These are phyloP conservation scores for Geotrichum macrosporum DNA, from an alignment of 1,139 yeast genomes.

Conservation along the genomic window DNA sequence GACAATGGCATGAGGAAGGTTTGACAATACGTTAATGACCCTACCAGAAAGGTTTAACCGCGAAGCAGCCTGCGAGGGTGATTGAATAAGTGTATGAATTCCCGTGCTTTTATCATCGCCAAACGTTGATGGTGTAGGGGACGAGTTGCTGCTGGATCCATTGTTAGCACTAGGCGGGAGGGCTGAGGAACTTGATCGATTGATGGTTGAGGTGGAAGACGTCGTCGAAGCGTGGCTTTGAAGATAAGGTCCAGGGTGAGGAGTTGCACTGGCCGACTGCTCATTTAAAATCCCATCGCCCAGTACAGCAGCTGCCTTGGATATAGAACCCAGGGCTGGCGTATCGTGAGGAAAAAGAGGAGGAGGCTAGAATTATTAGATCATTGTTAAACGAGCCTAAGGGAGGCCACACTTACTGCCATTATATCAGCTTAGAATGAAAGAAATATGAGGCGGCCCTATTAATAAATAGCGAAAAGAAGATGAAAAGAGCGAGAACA, in stretches of 20 bases:
- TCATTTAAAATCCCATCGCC: slow-evolving; percentile 15
- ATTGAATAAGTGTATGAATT: slow-evolving; percentile 15
- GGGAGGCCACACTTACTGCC: too few relatives aligned
- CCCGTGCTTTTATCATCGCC: neutral
- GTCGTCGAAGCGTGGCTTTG: slow-evolving; percentile 3
- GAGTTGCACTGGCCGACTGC: slow-evolving; percentile 3
- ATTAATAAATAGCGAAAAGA: too few relatives aligned
- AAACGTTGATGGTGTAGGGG: slow-evolving; percentile 1
- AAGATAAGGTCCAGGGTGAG: slow-evolving; percentile 5
- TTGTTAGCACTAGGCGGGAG: neutral
- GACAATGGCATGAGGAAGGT: slow-evolving; percentile 57
- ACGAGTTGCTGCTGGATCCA: neutral
- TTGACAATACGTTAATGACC: slow-evolving; percentile 63
- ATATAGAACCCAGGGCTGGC: slow-evolving; percentile 19
- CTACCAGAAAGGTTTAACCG: slow-evolving; percentile 52
- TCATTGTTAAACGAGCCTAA: too few relatives aligned
- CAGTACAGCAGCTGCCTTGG: slow-evolving; percentile 19
- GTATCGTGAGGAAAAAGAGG: slow-evolving; percentile 15
- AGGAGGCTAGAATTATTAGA: neutral
- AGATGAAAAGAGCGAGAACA: too few relatives aligned
- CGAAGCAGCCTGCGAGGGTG: slow-evolving; percentile 27
- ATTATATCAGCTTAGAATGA: too few relatives aligned
- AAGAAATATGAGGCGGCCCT: too few relatives aligned
- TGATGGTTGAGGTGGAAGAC: slow-evolving; percentile 6
- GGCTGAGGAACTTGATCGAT: neutral